A percentile compares a stretch with the other conserved stretches of the same genome.
Conservation (phyloP, 1,284 basidiomycete species). For the Stygiomarasmius scandens region DNA sequence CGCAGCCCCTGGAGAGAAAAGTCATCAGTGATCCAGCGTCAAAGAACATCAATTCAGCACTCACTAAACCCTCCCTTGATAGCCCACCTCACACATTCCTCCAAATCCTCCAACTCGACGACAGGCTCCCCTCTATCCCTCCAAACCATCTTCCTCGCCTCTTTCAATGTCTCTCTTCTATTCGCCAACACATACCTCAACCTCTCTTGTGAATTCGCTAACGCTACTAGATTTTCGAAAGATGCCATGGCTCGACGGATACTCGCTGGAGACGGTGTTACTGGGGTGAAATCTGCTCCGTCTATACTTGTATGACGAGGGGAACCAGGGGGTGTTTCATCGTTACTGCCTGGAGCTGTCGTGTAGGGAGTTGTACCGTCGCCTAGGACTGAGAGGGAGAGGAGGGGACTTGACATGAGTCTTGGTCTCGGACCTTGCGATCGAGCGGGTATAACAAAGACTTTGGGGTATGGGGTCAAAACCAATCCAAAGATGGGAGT, state of each 20-base stretch:
- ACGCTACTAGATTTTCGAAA: constrained; percentile 78
- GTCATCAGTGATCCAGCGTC: background rate
- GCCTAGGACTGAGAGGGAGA: constrained; percentile 5
- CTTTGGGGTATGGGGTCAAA: background rate
- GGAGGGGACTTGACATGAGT: background rate
- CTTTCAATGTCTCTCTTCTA: constrained; percentile 69
- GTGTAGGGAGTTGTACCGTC: constrained; percentile 12
- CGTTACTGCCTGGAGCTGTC: constrained; percentile 13
- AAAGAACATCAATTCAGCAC: constrained; percentile 33
- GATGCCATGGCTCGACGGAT: constrained; percentile 62
- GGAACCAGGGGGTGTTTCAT: constrained; percentile 10
- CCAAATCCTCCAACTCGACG: constrained; percentile 66
- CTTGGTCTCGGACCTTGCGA: no score
- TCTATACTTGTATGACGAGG: constrained; percentile 4
- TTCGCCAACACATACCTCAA: constrained; percentile 67
- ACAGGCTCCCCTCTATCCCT: constrained; percentile 78
- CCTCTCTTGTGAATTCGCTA: constrained; percentile 77
- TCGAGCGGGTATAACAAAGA: background rate
- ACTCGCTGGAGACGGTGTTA: constrained; percentile 8
- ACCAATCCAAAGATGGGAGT: background rate
- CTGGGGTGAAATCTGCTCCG: constrained; percentile 10
- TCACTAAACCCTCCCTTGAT: constrained; percentile 73
- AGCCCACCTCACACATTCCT: constrained; percentile 77
- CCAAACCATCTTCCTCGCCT: constrained; percentile 82
- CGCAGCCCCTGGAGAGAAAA: constrained; percentile 65